A percentile compares a stretch with the other conserved stretches of the same genome.
phyloP scores from a whole-genome alignment of 179 eudicot species.

The Beta corolliflora region DNA sequence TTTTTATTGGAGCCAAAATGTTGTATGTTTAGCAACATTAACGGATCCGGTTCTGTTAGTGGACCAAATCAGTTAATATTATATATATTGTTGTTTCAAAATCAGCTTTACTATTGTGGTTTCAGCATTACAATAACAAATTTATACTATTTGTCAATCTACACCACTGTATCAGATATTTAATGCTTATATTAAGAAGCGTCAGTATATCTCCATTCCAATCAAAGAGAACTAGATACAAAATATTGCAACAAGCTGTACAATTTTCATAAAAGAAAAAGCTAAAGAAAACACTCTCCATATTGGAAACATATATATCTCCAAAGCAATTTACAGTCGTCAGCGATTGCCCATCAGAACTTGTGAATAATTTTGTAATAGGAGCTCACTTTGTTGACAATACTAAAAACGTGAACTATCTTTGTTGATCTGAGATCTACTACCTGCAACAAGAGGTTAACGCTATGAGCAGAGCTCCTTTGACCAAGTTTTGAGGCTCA shows the following conservation, averaged over 20 bases:
- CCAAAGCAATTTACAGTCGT: slow-evolving; percentile 94
- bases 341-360: slow-evolving; percentile 95
- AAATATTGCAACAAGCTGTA: background rate
- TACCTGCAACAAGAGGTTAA: slow-evolving; percentile 45
- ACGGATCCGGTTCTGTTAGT: no score
- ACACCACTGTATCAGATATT: no score
- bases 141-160: no score
- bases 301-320: slow-evolving; percentile 80
- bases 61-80: no score
- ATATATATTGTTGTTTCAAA: no score
- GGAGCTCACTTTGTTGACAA: slow-evolving; percentile 76
- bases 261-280: background rate
- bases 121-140: no score
- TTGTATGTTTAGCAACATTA: no score
- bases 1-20: no score
- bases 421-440: slow-evolving; percentile 57
- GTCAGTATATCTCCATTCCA: background rate
- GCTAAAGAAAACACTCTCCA: slow-evolving; percentile 41
- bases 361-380: slow-evolving; percentile 72
- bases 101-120: no score
- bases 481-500: no score
- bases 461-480: no score
- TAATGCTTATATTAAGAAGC: no score
- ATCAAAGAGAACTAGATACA: background rate
- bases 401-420: slow-evolving; percentile 57